These are phyloP conservation scores for Penicillium verhagenii DNA, from an alignment of 495 filamentous ascomycete species.

Conservation along the genomic window DNA sequence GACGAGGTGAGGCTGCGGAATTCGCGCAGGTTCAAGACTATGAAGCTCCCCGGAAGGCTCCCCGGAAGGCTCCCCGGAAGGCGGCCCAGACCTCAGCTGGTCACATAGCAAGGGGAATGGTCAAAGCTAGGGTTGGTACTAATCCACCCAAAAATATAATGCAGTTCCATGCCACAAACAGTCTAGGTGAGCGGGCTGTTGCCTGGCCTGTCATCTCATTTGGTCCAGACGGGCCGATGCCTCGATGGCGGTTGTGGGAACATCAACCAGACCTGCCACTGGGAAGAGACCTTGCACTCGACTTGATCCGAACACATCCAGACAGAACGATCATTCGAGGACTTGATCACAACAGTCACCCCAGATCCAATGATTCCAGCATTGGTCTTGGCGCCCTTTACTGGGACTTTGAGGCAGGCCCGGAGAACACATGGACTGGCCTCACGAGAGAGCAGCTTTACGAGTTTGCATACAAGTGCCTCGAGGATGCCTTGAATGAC, in stretches of 20 bases:
- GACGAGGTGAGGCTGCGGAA: neutral
- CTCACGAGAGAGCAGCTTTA: constrained; percentile 10
- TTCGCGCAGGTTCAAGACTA: neutral
- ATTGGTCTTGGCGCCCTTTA: constrained; percentile 13
- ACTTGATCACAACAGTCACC: neutral
- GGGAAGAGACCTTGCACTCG: neutral
- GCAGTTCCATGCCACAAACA: neutral
- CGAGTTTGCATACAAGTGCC: constrained; percentile 19
- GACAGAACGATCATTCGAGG: constrained; percentile 2
- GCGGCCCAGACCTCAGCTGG: no score
- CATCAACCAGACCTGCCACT: neutral
- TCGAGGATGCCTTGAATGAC: constrained; percentile 16
- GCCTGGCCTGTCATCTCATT: constrained; percentile 3
- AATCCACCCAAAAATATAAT: neutral
- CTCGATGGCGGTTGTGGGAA: constrained; percentile 18
- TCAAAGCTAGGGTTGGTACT: neutral
- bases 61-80: no score
- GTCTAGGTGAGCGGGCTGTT: neutral
- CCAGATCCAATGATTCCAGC: constrained; percentile 5
- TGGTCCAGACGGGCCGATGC: constrained; percentile 12
- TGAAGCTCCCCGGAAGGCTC: no score
- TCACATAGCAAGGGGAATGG: neutral
- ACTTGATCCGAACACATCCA: constrained; percentile 9
- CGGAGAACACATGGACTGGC: neutral
- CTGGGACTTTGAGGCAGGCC: constrained; percentile 32